phyloP scores from a whole-genome alignment of 1,284 basidiomycete genomes.

The Chalciporus piperatoides region DNA sequence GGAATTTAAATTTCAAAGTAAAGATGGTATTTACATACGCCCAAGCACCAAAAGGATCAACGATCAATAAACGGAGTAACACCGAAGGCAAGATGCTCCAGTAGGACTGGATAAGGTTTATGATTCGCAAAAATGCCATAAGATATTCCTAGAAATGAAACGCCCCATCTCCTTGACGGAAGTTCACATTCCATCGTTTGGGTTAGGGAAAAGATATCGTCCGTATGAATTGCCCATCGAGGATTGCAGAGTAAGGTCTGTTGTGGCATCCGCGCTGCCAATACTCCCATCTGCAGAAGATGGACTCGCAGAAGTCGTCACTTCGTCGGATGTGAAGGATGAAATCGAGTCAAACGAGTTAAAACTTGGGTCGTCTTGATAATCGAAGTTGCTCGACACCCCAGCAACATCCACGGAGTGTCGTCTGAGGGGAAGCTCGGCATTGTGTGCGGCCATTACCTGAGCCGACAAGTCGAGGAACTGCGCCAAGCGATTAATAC shows the following conservation, averaged over 20 bases:
- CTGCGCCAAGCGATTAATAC: slow-evolving; percentile 6
- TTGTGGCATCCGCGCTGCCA: slow-evolving; percentile 18
- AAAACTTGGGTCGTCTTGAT: slow-evolving; percentile 7
- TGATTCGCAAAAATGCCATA: not conserved
- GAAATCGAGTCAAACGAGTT: slow-evolving; percentile 17
- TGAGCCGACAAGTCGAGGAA: slow-evolving; percentile 31
- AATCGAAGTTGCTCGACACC: slow-evolving; percentile 12
- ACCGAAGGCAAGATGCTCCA: not conserved
- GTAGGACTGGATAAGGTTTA: not conserved
- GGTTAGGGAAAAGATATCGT: slow-evolving; percentile 21
- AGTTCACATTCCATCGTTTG: slow-evolving; percentile 15
- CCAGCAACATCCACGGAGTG: slow-evolving; percentile 29
- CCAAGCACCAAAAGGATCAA: not conserved
- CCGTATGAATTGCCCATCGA: not conserved
- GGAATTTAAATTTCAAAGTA: not conserved
- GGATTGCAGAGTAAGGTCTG: slow-evolving; percentile 16
- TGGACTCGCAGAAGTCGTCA: slow-evolving; percentile 25
- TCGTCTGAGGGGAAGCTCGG: slow-evolving; percentile 28
- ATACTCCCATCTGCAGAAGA: slow-evolving; percentile 22
- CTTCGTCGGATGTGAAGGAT: slow-evolving; percentile 18
- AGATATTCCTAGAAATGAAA: slow-evolving; percentile 5
- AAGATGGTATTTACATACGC: not conserved
- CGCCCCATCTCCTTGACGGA: not conserved
- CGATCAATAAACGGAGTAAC: not conserved
- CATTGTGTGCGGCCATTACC: slow-evolving; percentile 27